phyloP scores from a whole-genome alignment of 768 basidiomycete genomes.

The Crassisporium funariophilum region DNA sequence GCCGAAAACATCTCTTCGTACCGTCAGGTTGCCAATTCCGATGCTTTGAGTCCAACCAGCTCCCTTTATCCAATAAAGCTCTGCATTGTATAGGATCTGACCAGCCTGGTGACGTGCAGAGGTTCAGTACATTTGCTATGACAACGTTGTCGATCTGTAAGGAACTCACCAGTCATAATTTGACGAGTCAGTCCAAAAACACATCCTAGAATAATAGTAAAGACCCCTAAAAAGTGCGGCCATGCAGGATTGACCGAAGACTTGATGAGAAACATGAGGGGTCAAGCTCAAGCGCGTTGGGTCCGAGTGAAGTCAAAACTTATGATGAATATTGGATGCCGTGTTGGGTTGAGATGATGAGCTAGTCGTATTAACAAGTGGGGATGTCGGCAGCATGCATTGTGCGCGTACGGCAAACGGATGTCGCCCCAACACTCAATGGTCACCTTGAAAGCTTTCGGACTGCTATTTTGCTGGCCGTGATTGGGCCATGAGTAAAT shows the following conservation, averaged over 20 bases:
- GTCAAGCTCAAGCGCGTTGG: too few relatives aligned
- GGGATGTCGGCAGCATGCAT: too few relatives aligned
- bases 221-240: slow-evolving; percentile 50
- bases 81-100: slow-evolving; percentile 74
- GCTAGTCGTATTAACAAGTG: too few relatives aligned
- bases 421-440: too few relatives aligned
- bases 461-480: too few relatives aligned
- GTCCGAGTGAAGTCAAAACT: too few relatives aligned
- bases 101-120: slow-evolving; percentile 49
- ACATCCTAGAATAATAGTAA: slow-evolving; percentile 40
- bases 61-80: slow-evolving; percentile 68
- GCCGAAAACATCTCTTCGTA: slow-evolving; percentile 30
- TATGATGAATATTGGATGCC: too few relatives aligned
- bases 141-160: not conserved
- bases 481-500: too few relatives aligned
- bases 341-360: too few relatives aligned
- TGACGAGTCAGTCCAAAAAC: slow-evolving; percentile 45
- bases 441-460: too few relatives aligned
- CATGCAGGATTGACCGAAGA: slow-evolving; percentile 44
- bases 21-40: slow-evolving; percentile 90
- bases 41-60: slow-evolving; percentile 71
- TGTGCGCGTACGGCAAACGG: too few relatives aligned
- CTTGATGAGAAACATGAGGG: slow-evolving; percentile 21
- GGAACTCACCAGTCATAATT: slow-evolving; percentile 45
- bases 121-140: not conserved